Evolutionary conservation across 129 eudicot species (phyloP).

Genomic region (Escallonia herrerae): DNA sequence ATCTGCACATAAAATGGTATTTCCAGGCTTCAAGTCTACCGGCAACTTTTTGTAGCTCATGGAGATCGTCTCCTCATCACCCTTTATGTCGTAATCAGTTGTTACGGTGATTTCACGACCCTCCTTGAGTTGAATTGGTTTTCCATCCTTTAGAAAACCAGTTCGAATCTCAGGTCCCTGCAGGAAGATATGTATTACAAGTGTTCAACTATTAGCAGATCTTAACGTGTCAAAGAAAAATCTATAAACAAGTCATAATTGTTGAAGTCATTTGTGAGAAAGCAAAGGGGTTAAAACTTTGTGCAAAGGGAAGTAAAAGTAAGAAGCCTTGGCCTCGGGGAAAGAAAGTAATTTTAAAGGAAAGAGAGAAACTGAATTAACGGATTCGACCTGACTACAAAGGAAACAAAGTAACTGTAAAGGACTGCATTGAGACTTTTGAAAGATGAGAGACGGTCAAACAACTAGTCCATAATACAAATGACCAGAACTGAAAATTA

Average conservation of each 20-base stretch:
- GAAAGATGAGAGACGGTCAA: no score
- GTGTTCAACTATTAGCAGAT: neutral
- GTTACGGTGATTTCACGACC: constrained; percentile 75
- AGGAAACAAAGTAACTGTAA: no score
- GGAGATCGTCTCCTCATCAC: constrained; percentile 60
- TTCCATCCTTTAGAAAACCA: constrained; percentile 70
- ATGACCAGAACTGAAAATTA: no score
- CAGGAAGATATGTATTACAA: neutral
- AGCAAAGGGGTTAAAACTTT: no score
- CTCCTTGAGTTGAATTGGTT: constrained; percentile 78
- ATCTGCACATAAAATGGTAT: constrained; percentile 79
- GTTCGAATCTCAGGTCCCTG: constrained; percentile 99
- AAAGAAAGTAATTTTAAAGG: no score
- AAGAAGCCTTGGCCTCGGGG: no score
- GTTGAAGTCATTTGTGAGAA: neutral
- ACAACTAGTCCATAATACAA: no score
- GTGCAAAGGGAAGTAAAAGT: no score
- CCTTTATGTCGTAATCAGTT: constrained; percentile 80
- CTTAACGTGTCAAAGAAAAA: neutral
- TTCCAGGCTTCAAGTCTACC: constrained; percentile 77
- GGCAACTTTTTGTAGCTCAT: constrained; percentile 92
- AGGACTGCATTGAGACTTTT: no score
- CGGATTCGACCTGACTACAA: no score
- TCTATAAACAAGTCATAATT: neutral
- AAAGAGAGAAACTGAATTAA: no score